phyloP scores from a whole-genome alignment of 2,329 filamentous ascomycete species.

The Didymella sp. region DNA sequence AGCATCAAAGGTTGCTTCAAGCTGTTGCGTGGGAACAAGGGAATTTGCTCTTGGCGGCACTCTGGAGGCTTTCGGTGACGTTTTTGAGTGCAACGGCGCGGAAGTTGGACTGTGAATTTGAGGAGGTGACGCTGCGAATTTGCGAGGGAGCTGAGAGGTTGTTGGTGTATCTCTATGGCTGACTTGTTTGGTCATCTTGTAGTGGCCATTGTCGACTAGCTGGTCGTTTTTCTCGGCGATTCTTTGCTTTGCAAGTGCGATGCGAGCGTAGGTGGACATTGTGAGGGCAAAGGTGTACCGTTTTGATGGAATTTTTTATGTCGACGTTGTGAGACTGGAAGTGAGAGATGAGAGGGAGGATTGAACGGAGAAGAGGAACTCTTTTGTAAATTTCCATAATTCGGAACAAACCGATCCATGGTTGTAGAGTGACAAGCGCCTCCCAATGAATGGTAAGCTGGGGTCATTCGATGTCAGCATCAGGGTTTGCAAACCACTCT shows the following conservation, averaged over 20 bases:
- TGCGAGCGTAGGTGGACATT: background rate
- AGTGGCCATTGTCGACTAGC: background rate
- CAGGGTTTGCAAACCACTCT: background rate
- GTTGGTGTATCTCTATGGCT: conserved; percentile 26
- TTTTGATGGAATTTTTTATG: no score
- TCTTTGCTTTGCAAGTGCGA: background rate
- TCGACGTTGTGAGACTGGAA: background rate
- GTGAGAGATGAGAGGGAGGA: background rate
- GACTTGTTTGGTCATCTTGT: conserved; percentile 60
- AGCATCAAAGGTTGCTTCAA: background rate
- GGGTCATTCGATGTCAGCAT: background rate
- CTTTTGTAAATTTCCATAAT: background rate
- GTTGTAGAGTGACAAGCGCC: background rate
- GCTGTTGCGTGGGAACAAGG: background rate
- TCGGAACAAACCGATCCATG: background rate
- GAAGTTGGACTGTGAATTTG: conserved; percentile 1
- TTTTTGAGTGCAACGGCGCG: background rate
- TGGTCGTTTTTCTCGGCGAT: background rate
- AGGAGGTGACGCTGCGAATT: background rate
- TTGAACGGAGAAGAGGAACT: background rate
- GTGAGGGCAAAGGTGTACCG: no score
- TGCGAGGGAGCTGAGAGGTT: background rate
- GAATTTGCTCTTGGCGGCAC: background rate
- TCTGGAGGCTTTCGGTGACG: background rate
- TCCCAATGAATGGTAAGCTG: background rate